Conservation (phyloP, 495 filamentous ascomycete species). For the Friedmanniomyces simplex region DNA sequence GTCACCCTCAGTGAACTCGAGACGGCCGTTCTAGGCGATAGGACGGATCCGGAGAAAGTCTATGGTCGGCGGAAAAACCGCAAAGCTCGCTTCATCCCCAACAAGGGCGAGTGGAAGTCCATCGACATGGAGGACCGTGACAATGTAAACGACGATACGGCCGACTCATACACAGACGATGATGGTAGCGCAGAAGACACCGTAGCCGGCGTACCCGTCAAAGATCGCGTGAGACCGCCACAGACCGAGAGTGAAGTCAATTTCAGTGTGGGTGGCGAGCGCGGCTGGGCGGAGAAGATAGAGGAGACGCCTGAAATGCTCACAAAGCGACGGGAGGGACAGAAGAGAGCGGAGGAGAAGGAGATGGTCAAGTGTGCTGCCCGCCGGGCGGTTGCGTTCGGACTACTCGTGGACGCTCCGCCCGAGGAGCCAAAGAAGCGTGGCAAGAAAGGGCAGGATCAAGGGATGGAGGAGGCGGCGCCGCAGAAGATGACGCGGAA, state of each 20-base stretch:
- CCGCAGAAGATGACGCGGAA: constrained; percentile 18
- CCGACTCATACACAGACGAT: not conserved
- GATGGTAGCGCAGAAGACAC: constrained; percentile 1
- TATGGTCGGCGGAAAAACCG: constrained; percentile 31
- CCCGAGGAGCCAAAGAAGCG: constrained; percentile 1
- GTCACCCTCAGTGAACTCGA: constrained; percentile 27
- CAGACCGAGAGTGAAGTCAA: constrained; percentile 34
- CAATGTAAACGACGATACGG: not conserved
- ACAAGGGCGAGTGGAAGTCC: constrained; percentile 23
- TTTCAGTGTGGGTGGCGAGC: constrained; percentile 36
- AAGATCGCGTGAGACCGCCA: constrained; percentile 28
- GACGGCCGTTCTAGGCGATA: constrained; percentile 27
- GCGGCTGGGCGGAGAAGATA: constrained; percentile 33
- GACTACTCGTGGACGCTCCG: constrained; percentile 23
- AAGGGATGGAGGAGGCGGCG: not conserved
- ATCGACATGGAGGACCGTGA: constrained; percentile 22
- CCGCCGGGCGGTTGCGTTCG: constrained; percentile 38
- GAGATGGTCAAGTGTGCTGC: constrained; percentile 37
- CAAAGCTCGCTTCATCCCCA: constrained; percentile 20
- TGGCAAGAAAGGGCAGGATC: constrained; percentile 1
- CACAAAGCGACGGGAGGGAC: constrained; percentile 25
- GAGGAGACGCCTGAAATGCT: constrained; percentile 32
- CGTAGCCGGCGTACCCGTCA: not conserved
- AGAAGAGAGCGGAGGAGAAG: constrained; percentile 29
- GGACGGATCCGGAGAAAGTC: constrained; percentile 18